phyloP scores from a whole-genome alignment of 2,329 filamentous ascomycete species.

The Drechslerella dactyloides region DNA sequence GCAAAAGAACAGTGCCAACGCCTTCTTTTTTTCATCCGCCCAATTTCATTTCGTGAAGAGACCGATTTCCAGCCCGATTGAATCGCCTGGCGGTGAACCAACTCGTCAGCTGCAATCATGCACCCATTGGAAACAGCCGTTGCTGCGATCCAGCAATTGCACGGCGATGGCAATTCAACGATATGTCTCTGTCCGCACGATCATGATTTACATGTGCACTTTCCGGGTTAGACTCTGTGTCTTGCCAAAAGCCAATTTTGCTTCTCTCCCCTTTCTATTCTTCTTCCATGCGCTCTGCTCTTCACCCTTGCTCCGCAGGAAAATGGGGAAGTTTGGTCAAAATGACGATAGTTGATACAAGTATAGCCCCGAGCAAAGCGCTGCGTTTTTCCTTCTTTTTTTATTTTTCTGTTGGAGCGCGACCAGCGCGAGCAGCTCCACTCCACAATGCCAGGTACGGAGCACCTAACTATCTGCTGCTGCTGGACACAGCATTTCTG shows the following conservation, averaged over 20 bases:
- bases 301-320: slow-evolving; percentile 45
- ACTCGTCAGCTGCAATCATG: neutral
- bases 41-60: neutral
- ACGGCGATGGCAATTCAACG: neutral
- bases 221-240: slow-evolving; percentile 1
- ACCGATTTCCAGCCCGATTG: neutral
- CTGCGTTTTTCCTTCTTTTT: slow-evolving; percentile 20
- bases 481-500: slow-evolving; percentile 21
- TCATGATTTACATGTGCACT: slow-evolving; percentile 2
- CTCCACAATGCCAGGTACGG: slow-evolving; percentile 45
- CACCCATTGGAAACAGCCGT: too few species aligned
- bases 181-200: neutral
- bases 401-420: neutral
- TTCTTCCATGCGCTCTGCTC: slow-evolving; percentile 44
- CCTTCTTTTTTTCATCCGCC: neutral
- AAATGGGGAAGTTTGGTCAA: slow-evolving; percentile 41
- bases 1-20: neutral
- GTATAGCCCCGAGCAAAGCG: slow-evolving; percentile 28
- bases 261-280: slow-evolving; percentile 49
- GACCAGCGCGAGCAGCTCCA: slow-evolving; percentile 37
- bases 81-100: neutral
- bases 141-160: too few species aligned
- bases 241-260: slow-evolving; percentile 7
- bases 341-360: slow-evolving; percentile 48
- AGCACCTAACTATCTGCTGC: slow-evolving; percentile 4